Percentiles rank a stretch among this genome's conserved stretches.
Evolutionary conservation across 169 alveolate genomes (phyloP).

Genomic region (Plasmodium berghei): DNA sequence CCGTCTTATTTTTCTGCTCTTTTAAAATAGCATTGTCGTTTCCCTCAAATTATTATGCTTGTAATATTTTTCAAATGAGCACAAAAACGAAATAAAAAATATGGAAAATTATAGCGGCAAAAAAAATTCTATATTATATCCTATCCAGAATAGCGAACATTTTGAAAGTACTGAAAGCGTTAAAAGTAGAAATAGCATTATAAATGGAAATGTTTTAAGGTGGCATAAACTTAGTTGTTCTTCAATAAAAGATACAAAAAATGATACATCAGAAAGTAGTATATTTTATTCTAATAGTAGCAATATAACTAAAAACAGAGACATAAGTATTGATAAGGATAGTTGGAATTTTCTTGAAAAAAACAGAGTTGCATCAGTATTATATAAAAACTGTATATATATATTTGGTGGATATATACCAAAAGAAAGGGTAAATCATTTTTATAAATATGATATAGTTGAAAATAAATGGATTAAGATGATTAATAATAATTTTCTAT

Average conservation of each 20-base stretch:
- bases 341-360: slow-evolving; percentile 5
- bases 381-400: slow-evolving; percentile 46
- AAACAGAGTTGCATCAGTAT: slow-evolving; percentile 45
- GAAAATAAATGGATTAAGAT: slow-evolving; percentile 47
- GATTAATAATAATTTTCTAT: slow-evolving; percentile 10
- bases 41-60: too few relatives aligned
- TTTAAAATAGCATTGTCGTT: too few relatives aligned
- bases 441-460: slow-evolving; percentile 38
- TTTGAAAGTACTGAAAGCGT: neutral
- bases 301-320: too few relatives aligned
- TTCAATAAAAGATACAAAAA: slow-evolving; percentile 12
- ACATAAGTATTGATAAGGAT: too few relatives aligned
- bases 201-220: slow-evolving; percentile 1
- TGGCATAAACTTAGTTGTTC: slow-evolving; percentile 25
- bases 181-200: neutral
- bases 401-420: slow-evolving; percentile 53
- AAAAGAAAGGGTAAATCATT: slow-evolving; percentile 24
- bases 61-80: too few relatives aligned
- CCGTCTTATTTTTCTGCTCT: too few relatives aligned
- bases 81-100: too few relatives aligned
- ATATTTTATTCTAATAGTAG: too few relatives aligned
- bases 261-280: neutral
- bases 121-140: too few relatives aligned
- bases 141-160: too few relatives aligned
- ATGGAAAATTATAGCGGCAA: too few relatives aligned